Evolutionary conservation across 1,284 basidiomycete species (phyloP).

Genomic region (Neonothopanus nambi): DNA sequence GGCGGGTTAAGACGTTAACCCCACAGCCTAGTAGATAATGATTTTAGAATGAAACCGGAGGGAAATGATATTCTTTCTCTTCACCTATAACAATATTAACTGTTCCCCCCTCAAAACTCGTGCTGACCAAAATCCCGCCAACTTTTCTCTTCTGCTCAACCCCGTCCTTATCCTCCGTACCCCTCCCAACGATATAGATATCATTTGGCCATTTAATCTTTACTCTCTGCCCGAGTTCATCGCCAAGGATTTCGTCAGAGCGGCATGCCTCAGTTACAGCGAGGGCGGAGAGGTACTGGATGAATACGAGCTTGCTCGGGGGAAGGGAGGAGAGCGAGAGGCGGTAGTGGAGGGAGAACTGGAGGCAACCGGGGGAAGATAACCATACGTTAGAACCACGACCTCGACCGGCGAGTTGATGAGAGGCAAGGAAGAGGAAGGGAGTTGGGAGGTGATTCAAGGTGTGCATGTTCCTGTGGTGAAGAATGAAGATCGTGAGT

Average conservation of each 20-base stretch:
- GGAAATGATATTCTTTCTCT: conserved; percentile 21
- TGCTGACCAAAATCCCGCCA: conserved; percentile 91
- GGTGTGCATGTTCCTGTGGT: conserved; percentile 73
- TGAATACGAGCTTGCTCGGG: conserved; percentile 79
- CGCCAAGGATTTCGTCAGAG: conserved; percentile 49
- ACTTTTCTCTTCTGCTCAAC: conserved; percentile 67
- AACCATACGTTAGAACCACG: conserved; percentile 93
- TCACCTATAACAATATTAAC: conserved; percentile 82
- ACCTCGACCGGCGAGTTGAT: conserved; percentile 88
- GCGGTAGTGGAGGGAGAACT: conserved; percentile 81
- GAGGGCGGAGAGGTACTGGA: conserved; percentile 93
- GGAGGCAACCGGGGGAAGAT: conserved; percentile 87
- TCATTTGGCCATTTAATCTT: conserved; percentile 99
- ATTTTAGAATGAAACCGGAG: not conserved
- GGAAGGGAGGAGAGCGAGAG: conserved; percentile 56
- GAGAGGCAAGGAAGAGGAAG: conserved; percentile 80
- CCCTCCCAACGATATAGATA: conserved; percentile 72
- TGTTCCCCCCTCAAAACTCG: conserved; percentile 72
- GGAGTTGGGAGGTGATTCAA: conserved; percentile 75
- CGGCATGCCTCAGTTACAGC: conserved; percentile 87
- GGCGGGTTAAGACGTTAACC: conserved; percentile 82
- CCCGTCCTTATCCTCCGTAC: conserved; percentile 11
- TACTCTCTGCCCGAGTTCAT: conserved; percentile 55
- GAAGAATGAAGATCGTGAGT: not conserved
- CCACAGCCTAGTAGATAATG: conserved; percentile 72